Conservation (phyloP, 2,329 filamentous ascomycete species). For the Penicillium sclerotigenum region DNA sequence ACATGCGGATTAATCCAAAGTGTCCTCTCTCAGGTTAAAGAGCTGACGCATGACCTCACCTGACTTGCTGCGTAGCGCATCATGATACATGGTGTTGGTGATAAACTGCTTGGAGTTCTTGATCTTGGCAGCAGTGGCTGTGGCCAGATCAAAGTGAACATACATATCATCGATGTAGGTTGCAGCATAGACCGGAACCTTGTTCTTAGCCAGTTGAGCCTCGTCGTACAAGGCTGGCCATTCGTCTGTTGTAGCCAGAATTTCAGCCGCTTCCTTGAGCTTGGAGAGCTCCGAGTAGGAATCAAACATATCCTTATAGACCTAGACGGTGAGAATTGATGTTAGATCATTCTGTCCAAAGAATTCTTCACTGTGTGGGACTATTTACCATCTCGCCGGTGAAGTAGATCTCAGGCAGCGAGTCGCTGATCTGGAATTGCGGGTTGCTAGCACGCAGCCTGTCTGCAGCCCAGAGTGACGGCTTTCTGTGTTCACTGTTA, state of each 20-base stretch:
- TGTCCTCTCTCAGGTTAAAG: constrained; percentile 72
- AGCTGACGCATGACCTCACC: constrained; percentile 75
- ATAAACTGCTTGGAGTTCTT: constrained; percentile 75
- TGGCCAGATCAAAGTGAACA: constrained; percentile 72
- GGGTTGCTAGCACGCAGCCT: constrained; percentile 37
- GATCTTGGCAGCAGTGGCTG: constrained; percentile 70
- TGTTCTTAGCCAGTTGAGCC: constrained; percentile 68
- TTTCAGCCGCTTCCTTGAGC: constrained; percentile 65
- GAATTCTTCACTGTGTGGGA: not conserved
- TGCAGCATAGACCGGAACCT: constrained; percentile 81
- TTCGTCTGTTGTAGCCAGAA: constrained; percentile 63
- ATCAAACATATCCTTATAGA: constrained; percentile 81
- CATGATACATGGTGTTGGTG: constrained; percentile 85
- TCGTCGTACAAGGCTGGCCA: constrained; percentile 79
- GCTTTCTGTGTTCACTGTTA: constrained; percentile 42
- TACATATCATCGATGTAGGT: constrained; percentile 90
- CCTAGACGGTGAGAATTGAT: constrained; percentile 33
- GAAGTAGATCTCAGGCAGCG: constrained; percentile 64
- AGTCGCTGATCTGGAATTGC: constrained; percentile 47
- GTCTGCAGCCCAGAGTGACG: constrained; percentile 72
- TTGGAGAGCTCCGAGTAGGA: constrained; percentile 72
- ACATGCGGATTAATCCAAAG: constrained; percentile 48
- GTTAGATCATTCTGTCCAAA: not conserved
- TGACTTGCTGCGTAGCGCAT: constrained; percentile 69
- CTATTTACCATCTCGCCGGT: constrained; percentile 75